Evolutionary conservation across 2,329 filamentous ascomycete genomes (phyloP).

Genomic region (Fusarium mangiferae): DNA sequence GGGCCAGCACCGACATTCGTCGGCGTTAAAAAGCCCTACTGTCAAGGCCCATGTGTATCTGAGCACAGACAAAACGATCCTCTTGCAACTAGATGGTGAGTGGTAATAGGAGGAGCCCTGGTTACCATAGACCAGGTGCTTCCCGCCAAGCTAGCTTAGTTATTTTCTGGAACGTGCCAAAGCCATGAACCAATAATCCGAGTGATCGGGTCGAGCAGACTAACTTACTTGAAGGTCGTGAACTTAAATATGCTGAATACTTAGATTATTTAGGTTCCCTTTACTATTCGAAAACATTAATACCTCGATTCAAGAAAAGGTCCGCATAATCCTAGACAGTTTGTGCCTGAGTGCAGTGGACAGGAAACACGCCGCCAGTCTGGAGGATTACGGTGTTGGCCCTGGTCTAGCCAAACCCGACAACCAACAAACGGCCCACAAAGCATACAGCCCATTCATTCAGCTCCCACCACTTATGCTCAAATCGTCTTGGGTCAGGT

Average conservation of each 20-base stretch:
- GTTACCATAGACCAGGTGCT: constrained; percentile 23
- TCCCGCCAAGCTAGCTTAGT: constrained; percentile 11
- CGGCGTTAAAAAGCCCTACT: constrained; percentile 4
- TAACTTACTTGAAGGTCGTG: neutral
- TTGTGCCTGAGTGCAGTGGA: constrained; percentile 6
- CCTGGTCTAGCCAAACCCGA: constrained; percentile 17
- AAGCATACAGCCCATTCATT: neutral
- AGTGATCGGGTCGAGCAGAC: neutral
- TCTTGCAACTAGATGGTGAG: constrained; percentile 1
- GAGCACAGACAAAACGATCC: constrained; percentile 21
- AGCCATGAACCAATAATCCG: constrained; percentile 5
- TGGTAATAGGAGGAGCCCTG: constrained; percentile 17
- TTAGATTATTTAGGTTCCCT: neutral
- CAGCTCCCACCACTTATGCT: neutral
- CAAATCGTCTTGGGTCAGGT: neutral
- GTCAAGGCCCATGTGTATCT: neutral
- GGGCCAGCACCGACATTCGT: constrained; percentile 13
- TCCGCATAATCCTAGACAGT: neutral
- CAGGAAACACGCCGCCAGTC: constrained; percentile 28
- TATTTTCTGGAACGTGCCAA: constrained; percentile 17
- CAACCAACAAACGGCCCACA: constrained; percentile 38
- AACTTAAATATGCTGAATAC: neutral
- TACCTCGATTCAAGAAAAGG: neutral
- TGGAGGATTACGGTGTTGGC: constrained; percentile 26
- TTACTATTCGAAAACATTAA: neutral